Percentiles rank a stretch among this genome's conserved stretches.
phyloP scores from a whole-genome alignment of 108 stramenopile genomes.

The Cyclotella atomus region DNA sequence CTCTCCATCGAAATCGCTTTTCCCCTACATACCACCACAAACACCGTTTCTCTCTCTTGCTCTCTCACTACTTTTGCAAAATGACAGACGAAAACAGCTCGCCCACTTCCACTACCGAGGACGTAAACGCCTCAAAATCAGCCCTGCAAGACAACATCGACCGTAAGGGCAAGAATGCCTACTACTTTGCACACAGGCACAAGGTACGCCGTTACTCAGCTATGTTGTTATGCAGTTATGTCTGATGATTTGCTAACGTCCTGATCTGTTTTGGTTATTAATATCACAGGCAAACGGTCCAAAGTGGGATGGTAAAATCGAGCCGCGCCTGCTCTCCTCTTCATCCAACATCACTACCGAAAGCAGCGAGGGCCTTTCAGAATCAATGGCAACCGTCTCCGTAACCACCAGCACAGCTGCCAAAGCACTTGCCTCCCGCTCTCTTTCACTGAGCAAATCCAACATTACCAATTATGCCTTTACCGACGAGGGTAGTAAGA shows the following conservation, averaged over 20 bases:
- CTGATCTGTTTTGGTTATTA: too few relatives aligned
- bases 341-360: neutral
- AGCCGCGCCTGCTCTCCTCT: constrained; percentile 63
- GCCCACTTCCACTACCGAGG: constrained; percentile 13
- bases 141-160: constrained; percentile 80
- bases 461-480: constrained; percentile 90
- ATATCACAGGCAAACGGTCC: constrained; percentile 22
- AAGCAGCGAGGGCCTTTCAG: neutral
- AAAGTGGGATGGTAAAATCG: constrained; percentile 83
- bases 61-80: neutral
- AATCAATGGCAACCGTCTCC: neutral
- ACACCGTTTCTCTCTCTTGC: neutral
- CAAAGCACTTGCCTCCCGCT: constrained; percentile 14
- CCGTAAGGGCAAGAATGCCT: constrained; percentile 80
- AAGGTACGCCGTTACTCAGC: too few relatives aligned
- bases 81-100: constrained; percentile 4
- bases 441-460: constrained; percentile 54
- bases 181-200: constrained; percentile 85
- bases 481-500: constrained; percentile 63
- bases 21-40: neutral
- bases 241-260: constrained; percentile 20
- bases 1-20: constrained; percentile 7
- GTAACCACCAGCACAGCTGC: neutral
- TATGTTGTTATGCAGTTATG: constrained; percentile 38
- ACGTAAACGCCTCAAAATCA: constrained; percentile 34